A percentile compares a stretch with the other conserved stretches of the same genome.
Conservation (phyloP, 495 filamentous ascomycete genomes). For the Cercophora scortea region DNA sequence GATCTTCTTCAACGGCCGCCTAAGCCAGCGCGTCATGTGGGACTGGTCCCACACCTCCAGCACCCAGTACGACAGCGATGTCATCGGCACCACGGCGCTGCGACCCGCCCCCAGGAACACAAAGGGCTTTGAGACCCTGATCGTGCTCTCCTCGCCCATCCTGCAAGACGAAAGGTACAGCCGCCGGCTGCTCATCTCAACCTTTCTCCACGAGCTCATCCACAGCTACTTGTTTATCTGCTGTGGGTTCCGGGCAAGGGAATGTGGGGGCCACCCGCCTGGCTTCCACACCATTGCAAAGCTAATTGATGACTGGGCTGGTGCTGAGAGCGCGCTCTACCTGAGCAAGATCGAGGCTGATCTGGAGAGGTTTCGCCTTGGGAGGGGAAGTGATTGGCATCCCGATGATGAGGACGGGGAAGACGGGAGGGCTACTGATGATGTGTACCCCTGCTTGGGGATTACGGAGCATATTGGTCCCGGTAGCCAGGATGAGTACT, state of each 20-base stretch:
- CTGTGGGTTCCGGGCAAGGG: conserved; percentile 41
- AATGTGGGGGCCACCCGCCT: conserved; percentile 43
- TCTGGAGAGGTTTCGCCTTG: conserved; percentile 33
- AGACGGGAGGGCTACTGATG: not conserved
- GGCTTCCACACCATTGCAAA: conserved; percentile 43
- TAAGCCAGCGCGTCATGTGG: conserved; percentile 44
- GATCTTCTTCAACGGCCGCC: conserved; percentile 44
- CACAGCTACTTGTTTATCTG: conserved; percentile 51
- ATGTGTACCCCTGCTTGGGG: conserved; percentile 16
- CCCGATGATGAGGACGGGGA: not conserved
- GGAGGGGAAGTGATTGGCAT: not conserved
- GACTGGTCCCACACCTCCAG: conserved; percentile 36
- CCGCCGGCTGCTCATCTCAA: conserved; percentile 44
- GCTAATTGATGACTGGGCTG: conserved; percentile 47
- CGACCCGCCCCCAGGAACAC: conserved; percentile 21
- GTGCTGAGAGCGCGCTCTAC: conserved; percentile 32
- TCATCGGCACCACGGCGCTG: conserved; percentile 49
- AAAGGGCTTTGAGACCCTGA: conserved; percentile 45
- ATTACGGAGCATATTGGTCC: conserved; percentile 6
- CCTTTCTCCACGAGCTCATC: conserved; percentile 51
- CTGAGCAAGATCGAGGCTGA: conserved; percentile 47
- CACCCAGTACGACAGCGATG: conserved; percentile 26
- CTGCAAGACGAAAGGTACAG: conserved; percentile 38
- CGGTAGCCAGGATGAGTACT: too few species aligned
- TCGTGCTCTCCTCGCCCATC: conserved; percentile 45